Evolutionary conservation across 2,329 filamentous ascomycete genomes (phyloP), one percentile per base, ranked within the genome.

Genomic region (Rhytidhysteron rufulum): DNA sequence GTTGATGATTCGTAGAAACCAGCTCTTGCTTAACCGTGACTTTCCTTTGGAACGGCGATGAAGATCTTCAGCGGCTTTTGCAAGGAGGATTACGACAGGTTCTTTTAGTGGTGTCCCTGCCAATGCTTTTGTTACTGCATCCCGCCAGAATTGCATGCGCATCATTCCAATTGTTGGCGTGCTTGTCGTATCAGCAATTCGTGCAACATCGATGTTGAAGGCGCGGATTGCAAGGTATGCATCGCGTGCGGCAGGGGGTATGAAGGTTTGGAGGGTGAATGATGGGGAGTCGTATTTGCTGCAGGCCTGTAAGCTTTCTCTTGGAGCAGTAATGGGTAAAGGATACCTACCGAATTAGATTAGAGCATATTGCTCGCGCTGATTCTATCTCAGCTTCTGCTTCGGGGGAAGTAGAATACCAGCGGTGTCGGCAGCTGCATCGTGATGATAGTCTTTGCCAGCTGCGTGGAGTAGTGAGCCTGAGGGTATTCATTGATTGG

Each of bases 101-200:
- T 98, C 90, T 57, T 89, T 88, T 1, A 90, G 89, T 1, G 93
- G 90, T 1, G 74, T 72, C 22, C 85, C 86, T 2, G 84, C 76
- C 44, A 96, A 85, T 1, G 87, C 85, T 45, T 84, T 83, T 39
- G 84, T 78, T 37, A 98, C 72, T 4, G 87, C 82, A 54, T 97
- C 90, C 36, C 87, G 81, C 87, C 93, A 97, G 72, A 97, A 97
- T 64, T 95, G 88, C 67, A 95, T 84, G 49, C 93, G 88, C 75
- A 97, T 82, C 38, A 83, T 76, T 36, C 88, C 91, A 45, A 97
- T 86, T 4, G 84, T 85, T n/a, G 86, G 81, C 45, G 86, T 93
- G 34, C 87, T 93, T 16, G 93, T 90, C 10, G 86, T 82, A 67
- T 97, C 91, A 42, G 93, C 88, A 47, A 97, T 85, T 42, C 87